These are phyloP conservation scores for Cryphonectria japonica DNA, from an alignment of 2,329 filamentous ascomycete genomes.

Conservation along the genomic window DNA sequence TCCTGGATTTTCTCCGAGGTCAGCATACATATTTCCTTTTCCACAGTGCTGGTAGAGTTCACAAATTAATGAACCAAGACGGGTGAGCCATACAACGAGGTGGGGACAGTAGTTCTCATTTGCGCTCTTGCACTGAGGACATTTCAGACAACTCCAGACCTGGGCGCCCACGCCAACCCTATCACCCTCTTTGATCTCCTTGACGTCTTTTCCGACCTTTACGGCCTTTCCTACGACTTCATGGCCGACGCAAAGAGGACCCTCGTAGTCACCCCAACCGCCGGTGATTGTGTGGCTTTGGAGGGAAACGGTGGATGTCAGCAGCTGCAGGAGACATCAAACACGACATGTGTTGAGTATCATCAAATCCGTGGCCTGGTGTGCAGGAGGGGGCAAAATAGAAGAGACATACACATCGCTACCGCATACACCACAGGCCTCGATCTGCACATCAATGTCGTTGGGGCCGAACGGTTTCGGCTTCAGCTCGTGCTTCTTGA, in stretches of 20 bases:
- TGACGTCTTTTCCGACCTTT: conserved; percentile 47
- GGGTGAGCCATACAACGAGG: conserved; percentile 41
- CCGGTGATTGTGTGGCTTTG: conserved; percentile 56
- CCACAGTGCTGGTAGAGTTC: too few relatives aligned
- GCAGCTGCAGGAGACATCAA: too few relatives aligned
- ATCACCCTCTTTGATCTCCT: conserved; percentile 61
- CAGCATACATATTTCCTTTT: neutral
- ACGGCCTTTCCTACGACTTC: conserved; percentile 62
- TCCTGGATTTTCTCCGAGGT: conserved; percentile 33
- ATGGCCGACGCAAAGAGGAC: conserved; percentile 59
- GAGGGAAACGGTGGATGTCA: neutral
- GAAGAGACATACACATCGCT: conserved; percentile 48
- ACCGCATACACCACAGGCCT: conserved; percentile 66
- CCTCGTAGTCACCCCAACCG: conserved; percentile 52
- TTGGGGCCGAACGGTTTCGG: conserved; percentile 71
- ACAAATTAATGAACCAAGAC: neutral
- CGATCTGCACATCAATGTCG: conserved; percentile 73
- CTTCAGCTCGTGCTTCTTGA: conserved; percentile 43
- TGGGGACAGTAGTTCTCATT: conserved; percentile 57
- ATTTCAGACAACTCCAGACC: conserved; percentile 59
- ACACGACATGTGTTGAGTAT: neutral
- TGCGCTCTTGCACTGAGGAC: conserved; percentile 48
- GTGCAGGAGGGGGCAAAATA: too few relatives aligned
- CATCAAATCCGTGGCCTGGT: neutral
- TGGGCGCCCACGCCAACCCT: conserved; percentile 68